Conservation (phyloP, 1,284 basidiomycete species). For the Sparassis latifolia region DNA sequence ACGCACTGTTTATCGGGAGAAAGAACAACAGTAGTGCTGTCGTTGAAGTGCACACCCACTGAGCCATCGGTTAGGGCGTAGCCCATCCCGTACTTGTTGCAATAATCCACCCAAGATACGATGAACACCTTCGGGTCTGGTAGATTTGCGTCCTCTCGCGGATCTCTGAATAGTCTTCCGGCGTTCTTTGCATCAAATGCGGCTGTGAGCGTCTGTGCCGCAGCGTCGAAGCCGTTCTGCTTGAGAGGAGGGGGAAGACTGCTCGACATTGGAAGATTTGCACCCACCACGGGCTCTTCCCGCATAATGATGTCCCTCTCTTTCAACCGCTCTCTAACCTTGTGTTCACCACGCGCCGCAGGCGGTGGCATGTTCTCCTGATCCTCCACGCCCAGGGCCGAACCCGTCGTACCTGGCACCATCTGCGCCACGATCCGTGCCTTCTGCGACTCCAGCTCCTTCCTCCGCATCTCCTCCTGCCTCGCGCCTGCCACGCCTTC, state of each 20-base stretch:
- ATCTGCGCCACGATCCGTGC: conserved; percentile 87
- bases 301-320: conserved; percentile 20
- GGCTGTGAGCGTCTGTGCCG: conserved; percentile 56
- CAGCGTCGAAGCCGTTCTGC: conserved; percentile 57
- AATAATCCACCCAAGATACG: conserved; percentile 97
- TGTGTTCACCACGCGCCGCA: conserved; percentile 7
- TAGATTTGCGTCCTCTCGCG: conserved; percentile 44
- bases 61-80: conserved; percentile 94
- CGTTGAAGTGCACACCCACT: conserved; percentile 94
- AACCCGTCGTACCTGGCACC: conserved; percentile 45
- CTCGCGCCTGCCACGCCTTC: conserved; percentile 25
- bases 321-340: conserved; percentile 21
- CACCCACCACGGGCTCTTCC: not conserved
- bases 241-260: conserved; percentile 22
- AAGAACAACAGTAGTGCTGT: conserved; percentile 82
- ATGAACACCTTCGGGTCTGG: conserved; percentile 83
- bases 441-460: conserved; percentile 81
- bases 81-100: conserved; percentile 98
- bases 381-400: conserved; percentile 30
- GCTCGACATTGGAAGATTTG: conserved; percentile 6
- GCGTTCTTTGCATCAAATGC: conserved; percentile 64
- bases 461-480: conserved; percentile 45
- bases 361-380: conserved; percentile 37
- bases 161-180: conserved; percentile 59
- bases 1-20: conserved; percentile 78